phyloP scores from a whole-genome alignment of 208 protist genomes.

The Acanthamoeba culbertsoni region DNA sequence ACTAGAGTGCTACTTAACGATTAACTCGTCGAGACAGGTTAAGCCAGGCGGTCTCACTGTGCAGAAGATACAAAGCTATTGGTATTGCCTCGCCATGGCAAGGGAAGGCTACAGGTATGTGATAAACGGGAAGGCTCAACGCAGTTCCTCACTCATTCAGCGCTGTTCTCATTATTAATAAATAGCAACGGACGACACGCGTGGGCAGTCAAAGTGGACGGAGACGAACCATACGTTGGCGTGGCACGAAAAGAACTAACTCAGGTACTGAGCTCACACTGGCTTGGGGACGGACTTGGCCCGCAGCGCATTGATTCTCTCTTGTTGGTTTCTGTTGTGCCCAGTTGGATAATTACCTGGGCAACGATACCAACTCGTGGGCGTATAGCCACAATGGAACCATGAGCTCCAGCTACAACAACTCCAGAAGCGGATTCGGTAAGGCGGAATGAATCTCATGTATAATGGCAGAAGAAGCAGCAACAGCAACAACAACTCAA shows the following conservation, averaged over 20 bases:
- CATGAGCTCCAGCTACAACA: neutral
- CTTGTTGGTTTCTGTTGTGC: neutral
- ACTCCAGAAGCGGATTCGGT: neutral
- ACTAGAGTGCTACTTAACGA: no score
- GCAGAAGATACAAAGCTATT: neutral
- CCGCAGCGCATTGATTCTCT: no score
- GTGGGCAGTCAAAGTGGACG: neutral
- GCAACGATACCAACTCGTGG: neutral
- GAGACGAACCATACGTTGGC: neutral
- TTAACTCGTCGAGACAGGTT: no score
- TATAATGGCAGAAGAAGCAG: no score
- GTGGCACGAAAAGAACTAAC: neutral
- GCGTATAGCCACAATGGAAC: neutral
- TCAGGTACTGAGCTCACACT: no score
- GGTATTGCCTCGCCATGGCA: neutral
- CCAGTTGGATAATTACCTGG: neutral
- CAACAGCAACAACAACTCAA: no score
- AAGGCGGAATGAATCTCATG: no score
- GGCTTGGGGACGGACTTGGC: no score
- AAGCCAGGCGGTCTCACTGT: neutral
- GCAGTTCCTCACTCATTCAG: neutral
- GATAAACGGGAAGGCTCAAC: no score
- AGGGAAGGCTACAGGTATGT: conserved; percentile 5
- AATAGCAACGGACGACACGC: neutral
- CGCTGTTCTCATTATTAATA: neutral